phyloP scores from a whole-genome alignment of 768 basidiomycete genomes.

The Pisolithus sp. region DNA sequence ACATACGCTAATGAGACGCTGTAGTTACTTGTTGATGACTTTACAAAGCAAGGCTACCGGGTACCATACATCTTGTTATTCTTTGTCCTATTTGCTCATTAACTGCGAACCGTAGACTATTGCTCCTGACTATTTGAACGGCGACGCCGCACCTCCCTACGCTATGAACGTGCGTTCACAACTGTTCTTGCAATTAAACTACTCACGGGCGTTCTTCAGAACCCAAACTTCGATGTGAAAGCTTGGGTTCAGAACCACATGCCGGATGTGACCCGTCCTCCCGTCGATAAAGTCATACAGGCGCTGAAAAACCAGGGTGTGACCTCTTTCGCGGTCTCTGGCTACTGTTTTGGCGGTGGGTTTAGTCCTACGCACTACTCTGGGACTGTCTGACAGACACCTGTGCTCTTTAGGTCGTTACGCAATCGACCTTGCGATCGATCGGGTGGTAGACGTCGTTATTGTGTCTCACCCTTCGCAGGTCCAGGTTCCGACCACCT shows the following conservation, averaged over 20 bases:
- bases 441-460: conserved; percentile 32
- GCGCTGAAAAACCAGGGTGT: conserved; percentile 35
- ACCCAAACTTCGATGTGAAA: conserved; percentile 17
- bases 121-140: conserved; percentile 36
- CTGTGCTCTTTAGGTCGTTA: conserved; percentile 28
- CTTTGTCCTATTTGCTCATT: background rate
- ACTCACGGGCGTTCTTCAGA: background rate
- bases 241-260: conserved; percentile 33
- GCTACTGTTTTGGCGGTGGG: conserved; percentile 38
- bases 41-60: background rate
- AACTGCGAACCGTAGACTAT: background rate
- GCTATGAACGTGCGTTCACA: background rate
- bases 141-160: conserved; percentile 27
- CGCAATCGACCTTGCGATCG: conserved; percentile 39
- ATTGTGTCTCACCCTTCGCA: conserved; percentile 44
- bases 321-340: conserved; percentile 33
- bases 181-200: background rate
- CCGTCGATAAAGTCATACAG: conserved; percentile 32
- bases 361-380: background rate
- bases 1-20: background rate
- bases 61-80: background rate
- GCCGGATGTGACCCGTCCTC: conserved; percentile 26
- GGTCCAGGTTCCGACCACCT: conserved; percentile 31
- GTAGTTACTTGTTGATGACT: conserved; percentile 2
- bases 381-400: background rate